These are phyloP conservation scores for Cordyceps farinosa DNA, from an alignment of 2,329 filamentous ascomycete species.

Conservation along the genomic window DNA sequence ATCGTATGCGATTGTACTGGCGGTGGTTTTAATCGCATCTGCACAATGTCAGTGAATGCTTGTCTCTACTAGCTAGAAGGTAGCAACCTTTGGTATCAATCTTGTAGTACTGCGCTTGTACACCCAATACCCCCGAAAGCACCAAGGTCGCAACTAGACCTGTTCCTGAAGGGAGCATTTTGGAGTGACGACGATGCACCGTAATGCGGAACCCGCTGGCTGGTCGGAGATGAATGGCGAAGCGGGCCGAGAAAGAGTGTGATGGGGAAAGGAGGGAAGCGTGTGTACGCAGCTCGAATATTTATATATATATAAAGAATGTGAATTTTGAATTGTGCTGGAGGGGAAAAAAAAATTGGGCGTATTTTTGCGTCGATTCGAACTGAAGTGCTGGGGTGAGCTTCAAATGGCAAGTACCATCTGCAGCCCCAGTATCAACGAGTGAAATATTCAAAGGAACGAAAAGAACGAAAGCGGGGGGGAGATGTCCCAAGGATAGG, in stretches of 20 bases:
- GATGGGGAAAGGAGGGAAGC: no score
- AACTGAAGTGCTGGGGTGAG: not conserved
- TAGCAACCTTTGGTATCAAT: conserved; percentile 18
- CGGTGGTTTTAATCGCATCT: conserved; percentile 41
- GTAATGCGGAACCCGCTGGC: not conserved
- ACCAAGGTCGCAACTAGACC: not conserved
- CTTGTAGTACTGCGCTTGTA: conserved; percentile 16
- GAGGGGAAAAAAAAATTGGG: not conserved
- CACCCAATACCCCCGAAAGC: not conserved
- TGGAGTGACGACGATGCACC: not conserved
- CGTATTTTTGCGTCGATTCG: not conserved
- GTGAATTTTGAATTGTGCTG: not conserved
- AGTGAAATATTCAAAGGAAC: not conserved
- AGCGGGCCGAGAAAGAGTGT: not conserved
- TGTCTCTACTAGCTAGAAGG: not conserved
- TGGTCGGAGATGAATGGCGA: not conserved
- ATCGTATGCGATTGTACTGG: conserved; percentile 40
- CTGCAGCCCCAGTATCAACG: not conserved
- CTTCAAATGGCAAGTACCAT: not conserved
- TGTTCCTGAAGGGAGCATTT: not conserved
- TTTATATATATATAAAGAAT: not conserved
- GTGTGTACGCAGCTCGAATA: not conserved
- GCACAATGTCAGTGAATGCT: not conserved
- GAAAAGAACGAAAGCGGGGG: not conserved
- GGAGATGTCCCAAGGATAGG: no score